phyloP scores from a whole-genome alignment of 108 stramenopile species.

The Stephanodiscus triporus region DNA sequence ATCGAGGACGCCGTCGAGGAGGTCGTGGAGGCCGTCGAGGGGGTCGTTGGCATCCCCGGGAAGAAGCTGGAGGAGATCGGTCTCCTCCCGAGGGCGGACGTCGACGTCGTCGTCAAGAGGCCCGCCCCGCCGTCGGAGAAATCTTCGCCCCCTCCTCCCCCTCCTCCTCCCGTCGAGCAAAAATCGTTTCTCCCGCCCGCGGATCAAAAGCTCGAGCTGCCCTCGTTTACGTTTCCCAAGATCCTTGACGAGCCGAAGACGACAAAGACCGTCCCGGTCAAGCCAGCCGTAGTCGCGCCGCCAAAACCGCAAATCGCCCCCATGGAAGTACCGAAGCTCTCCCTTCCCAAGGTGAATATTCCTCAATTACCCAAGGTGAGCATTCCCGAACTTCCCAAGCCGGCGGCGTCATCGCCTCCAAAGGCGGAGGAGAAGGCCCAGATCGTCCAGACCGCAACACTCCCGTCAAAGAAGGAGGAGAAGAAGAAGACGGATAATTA shows the following conservation, averaged over 20 bases:
- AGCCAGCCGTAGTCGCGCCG: background rate
- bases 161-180: slow-evolving; percentile 27
- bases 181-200: slow-evolving; percentile 37
- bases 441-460: background rate
- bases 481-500: slow-evolving; percentile 44
- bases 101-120: slow-evolving; percentile 2
- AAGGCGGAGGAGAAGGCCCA: slow-evolving; percentile 12
- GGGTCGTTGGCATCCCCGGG: slow-evolving; percentile 64
- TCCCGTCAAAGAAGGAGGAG: slow-evolving; percentile 2
- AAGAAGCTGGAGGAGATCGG: slow-evolving; percentile 61
- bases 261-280: slow-evolving; percentile 13
- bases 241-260: slow-evolving; percentile 16
- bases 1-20: slow-evolving; percentile 63
- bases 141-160: slow-evolving; percentile 32
- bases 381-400: slow-evolving; percentile 24
- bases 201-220: slow-evolving; percentile 34
- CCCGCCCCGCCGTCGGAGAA: slow-evolving; percentile 42
- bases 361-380: slow-evolving; percentile 11
- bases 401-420: slow-evolving; percentile 19
- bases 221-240: slow-evolving; percentile 42
- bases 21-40: slow-evolving; percentile 62
- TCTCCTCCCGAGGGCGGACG: background rate
- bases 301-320: slow-evolving; percentile 15
- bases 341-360: slow-evolving; percentile 50
- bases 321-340: slow-evolving; percentile 60